These are phyloP conservation scores for Solanum virginianum DNA, from an alignment of 257 asterid genomes.

Conservation along the genomic window DNA sequence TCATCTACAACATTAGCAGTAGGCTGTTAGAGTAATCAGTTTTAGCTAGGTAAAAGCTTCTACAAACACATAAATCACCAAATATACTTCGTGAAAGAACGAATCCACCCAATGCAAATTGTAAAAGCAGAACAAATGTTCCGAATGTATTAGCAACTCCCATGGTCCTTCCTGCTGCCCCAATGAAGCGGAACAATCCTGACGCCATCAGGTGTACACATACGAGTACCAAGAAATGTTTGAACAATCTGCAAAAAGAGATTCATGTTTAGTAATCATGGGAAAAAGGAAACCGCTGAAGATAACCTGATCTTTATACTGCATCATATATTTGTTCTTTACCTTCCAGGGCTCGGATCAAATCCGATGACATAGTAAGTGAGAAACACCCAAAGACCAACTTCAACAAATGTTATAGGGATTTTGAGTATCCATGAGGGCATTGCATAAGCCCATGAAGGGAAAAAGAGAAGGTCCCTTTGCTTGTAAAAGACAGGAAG, in stretches of 20 bases:
- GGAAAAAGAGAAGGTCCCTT: conserved; percentile 29
- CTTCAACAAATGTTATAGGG: conserved; percentile 26
- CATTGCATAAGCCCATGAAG: conserved; percentile 37
- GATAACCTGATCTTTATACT: background rate
- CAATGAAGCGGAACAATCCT: conserved; percentile 37
- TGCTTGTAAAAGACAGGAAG: conserved; percentile 49
- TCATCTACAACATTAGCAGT: background rate
- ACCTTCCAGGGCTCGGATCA: conserved; percentile 37
- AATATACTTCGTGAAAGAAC: conserved; percentile 39
- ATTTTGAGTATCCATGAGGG: conserved; percentile 27
- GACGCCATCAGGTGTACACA: conserved; percentile 29
- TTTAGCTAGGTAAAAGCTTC: background rate
- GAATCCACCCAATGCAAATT: conserved; percentile 31
- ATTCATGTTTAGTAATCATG: background rate
- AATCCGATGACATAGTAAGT: conserved; percentile 47
- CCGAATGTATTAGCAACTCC: conserved; percentile 39
- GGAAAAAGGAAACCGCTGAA: background rate
- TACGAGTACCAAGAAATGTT: conserved; percentile 30
- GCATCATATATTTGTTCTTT: background rate
- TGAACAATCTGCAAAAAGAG: conserved; percentile 27
- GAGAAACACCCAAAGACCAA: conserved; percentile 9
- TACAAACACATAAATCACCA: background rate
- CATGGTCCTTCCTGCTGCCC: conserved; percentile 38
- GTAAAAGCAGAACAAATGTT: conserved; percentile 14
- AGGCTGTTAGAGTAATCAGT: too few relatives aligned